Conservation (phyloP, 208 protist genomes). For the Acanthamoeba healyi region DNA sequence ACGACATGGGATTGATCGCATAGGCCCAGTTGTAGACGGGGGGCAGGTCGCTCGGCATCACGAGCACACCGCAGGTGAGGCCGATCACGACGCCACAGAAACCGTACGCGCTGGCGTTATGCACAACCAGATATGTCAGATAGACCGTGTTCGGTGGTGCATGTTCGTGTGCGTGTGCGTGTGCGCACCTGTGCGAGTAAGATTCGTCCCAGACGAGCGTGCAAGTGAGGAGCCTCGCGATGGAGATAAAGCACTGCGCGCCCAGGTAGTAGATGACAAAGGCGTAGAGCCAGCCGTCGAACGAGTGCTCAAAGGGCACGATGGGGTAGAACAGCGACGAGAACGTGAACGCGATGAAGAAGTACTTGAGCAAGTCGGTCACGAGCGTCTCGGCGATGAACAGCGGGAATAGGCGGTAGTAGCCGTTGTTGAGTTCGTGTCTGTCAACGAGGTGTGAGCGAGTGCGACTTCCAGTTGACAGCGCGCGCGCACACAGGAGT, state of each 20-base stretch:
- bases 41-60: constrained; percentile 60
- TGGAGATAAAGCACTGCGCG: constrained; percentile 70
- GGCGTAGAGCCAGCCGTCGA: constrained; percentile 59
- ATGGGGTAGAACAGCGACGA: constrained; percentile 68
- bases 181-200: constrained; percentile 43
- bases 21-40: constrained; percentile 63
- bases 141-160: not conserved
- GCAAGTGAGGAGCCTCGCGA: constrained; percentile 54
- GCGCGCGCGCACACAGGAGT: not conserved
- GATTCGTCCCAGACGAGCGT: constrained; percentile 71
- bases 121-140: not conserved
- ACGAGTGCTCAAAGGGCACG: constrained; percentile 67
- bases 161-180: not conserved
- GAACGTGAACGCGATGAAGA: constrained; percentile 71
- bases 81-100: constrained; percentile 57
- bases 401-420: constrained; percentile 56
- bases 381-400: constrained; percentile 70
- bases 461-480: no score
- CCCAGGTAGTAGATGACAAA: constrained; percentile 73
- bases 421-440: constrained; percentile 65
- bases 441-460: not conserved
- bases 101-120: constrained; percentile 14
- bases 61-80: constrained; percentile 71
- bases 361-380: constrained; percentile 72
- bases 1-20: constrained; percentile 55